Evolutionary conservation across 352 stramenopile genomes (phyloP).

Genomic region (Phytophthora capsici): DNA sequence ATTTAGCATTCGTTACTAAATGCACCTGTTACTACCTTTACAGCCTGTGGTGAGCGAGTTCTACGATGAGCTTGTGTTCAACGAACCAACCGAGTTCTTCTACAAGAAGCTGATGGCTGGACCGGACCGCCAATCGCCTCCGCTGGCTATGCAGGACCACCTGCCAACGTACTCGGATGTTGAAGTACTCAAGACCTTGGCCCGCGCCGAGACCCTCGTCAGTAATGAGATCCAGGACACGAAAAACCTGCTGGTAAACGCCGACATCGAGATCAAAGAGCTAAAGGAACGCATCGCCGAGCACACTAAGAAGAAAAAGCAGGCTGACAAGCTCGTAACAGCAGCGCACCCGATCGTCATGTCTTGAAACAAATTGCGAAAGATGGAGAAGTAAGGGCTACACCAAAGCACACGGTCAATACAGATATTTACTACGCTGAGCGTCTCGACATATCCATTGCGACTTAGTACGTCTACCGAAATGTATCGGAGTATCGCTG

Average conservation of each 20-base stretch:
- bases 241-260: slow-evolving; percentile 70
- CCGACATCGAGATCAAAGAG: slow-evolving; percentile 78
- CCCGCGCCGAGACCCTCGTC: slow-evolving; percentile 85
- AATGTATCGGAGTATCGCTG: background rate
- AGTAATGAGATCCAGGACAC: slow-evolving; percentile 72
- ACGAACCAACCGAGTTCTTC: slow-evolving; percentile 95
- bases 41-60: slow-evolving; percentile 95
- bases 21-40: background rate
- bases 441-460: background rate
- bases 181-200: slow-evolving; percentile 84
- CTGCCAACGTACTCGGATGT: slow-evolving; percentile 91
- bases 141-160: slow-evolving; percentile 81
- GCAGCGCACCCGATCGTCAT: slow-evolving; percentile 4
- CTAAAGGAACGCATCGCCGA: slow-evolving; percentile 78
- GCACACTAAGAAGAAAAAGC: slow-evolving; percentile 81
- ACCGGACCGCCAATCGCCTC: slow-evolving; percentile 68
- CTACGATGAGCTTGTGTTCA: slow-evolving; percentile 99
- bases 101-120: slow-evolving; percentile 92
- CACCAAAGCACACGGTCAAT: background rate
- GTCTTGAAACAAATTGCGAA: slow-evolving; percentile 1
- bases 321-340: slow-evolving; percentile 57
- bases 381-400: background rate
- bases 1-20: background rate
- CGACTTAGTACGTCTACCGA: background rate
- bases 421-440: slow-evolving; percentile 15